Conservation (phyloP, 345 rosid genomes). For the Hibiscus syriacus region DNA sequence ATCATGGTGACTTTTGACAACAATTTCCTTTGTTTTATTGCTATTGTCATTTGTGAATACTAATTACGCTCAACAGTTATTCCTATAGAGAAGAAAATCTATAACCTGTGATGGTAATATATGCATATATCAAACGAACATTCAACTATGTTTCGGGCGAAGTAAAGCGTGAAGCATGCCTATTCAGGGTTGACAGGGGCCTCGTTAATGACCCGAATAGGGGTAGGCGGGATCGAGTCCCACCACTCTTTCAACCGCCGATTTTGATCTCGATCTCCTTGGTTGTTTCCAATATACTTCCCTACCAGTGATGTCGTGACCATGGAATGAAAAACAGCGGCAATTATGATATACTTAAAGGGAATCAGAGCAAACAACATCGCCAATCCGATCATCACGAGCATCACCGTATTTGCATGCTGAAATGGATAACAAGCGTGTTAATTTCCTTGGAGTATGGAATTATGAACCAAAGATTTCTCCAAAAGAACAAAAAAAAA, state of each 20-base stretch:
- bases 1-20: neutral
- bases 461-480: neutral
- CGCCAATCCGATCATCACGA: slow-evolving; percentile 33
- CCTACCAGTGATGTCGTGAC: slow-evolving; percentile 45
- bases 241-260: slow-evolving; percentile 83
- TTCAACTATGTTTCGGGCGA: neutral
- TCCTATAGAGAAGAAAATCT: neutral
- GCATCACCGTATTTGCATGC: slow-evolving; percentile 63
- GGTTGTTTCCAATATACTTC: slow-evolving; percentile 32
- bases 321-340: slow-evolving; percentile 19
- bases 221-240: slow-evolving; percentile 74
- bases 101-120: neutral
- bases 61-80: neutral
- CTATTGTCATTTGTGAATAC: neutral
- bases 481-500: neutral
- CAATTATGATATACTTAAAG: slow-evolving; percentile 44
- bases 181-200: slow-evolving; percentile 2
- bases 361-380: slow-evolving; percentile 51
- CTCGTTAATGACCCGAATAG: slow-evolving; percentile 40
- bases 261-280: slow-evolving; percentile 23
- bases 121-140: neutral
- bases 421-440: no score
- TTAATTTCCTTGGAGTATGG: no score
- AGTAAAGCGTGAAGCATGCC: neutral
- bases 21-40: neutral